A percentile compares a stretch with the other conserved stretches of the same genome.
Evolutionary conservation across 306 rosid species (phyloP).

Genomic region (Pterocarpus macrocarpus): DNA sequence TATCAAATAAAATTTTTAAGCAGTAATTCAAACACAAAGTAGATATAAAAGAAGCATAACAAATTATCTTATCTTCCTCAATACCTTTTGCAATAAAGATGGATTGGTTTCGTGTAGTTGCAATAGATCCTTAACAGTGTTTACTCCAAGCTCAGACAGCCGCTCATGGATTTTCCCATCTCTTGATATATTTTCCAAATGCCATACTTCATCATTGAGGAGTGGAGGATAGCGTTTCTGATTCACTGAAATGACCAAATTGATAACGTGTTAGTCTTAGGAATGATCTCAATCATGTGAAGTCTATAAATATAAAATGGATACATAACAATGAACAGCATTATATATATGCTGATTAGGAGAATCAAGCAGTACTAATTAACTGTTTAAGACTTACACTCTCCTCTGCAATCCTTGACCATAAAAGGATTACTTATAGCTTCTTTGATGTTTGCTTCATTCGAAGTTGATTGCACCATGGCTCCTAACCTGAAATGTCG

Average conservation of each 20-base stretch:
- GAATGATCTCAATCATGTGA: too few relatives aligned
- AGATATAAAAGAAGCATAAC: neutral
- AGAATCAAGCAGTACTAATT: too few relatives aligned
- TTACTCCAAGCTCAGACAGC: neutral
- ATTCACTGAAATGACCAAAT: conserved; percentile 38
- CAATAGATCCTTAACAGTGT: conserved; percentile 52
- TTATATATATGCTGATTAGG: too few relatives aligned
- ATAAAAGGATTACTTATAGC: conserved; percentile 52
- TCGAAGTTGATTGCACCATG: conserved; percentile 3
- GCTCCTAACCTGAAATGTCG: conserved; percentile 54
- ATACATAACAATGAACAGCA: too few relatives aligned
- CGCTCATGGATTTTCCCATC: conserved; percentile 12
- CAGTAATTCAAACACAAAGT: neutral
- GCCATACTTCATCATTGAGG: conserved; percentile 53
- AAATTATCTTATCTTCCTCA: neutral
- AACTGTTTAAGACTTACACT: conserved; percentile 41
- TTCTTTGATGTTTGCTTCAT: conserved; percentile 52
- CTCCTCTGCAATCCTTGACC: conserved; percentile 62
- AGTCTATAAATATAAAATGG: too few relatives aligned
- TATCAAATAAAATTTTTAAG: neutral
- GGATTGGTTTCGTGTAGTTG: conserved; percentile 23
- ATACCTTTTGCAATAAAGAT: conserved; percentile 43
- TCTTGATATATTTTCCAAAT: conserved; percentile 51
- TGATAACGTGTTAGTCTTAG: too few relatives aligned
- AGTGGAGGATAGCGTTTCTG: conserved; percentile 48